Base-by-base conservation (phyloP, 73 alveolate genomes). In the Paramecium sexaurelia region DNA sequence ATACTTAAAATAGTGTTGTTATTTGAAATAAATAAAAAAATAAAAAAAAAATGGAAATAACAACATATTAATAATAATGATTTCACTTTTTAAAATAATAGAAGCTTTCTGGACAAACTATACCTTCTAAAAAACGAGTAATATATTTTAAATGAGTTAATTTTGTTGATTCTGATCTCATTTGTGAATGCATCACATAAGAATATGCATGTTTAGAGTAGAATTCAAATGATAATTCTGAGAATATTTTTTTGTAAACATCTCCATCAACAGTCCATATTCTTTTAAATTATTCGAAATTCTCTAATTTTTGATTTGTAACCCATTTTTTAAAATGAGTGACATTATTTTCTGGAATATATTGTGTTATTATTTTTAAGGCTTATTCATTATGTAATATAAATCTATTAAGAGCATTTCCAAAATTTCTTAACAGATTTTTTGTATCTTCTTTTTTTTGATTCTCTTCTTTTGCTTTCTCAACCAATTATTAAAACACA, bases 161-260 rank as follows among this genome's bases (percentile, higher is more conserved):
- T 61, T 75, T 71, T 13, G 93, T 86, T 22, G 61, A 51, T 32
- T 86, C 93, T n/a, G 93, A 86, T 86, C 93, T 86, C 93, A 86
- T 86, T 45, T 86, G 39, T 56, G 93, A 86, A 66, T 75, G 87
- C 82, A 86, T 71, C n/a, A 86, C 93, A 55, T 86, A 86, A 15
- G 84, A 71, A 35, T 71, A 86, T 7, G 93, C 93, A 55, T 86
- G 93, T 20, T 86, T 86, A 13, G 82, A 71, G 26, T 86, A 86
- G 43, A 86, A 86, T 19, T 86, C 93, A 36, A 86, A 86, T 37
- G 87, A 86, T 20, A 86, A 61, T 86, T 86, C 93, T 57, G 87
- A 61, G 61, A 86, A 86, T 19, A 86, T 24, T 32, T 55, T 75
- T 39, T 86, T 86, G 37, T 57, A 86, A 20, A 61, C 37, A 27